Evolutionary conservation across 441 rosid genomes (phyloP), one percentile per base, ranked within the genome.

Genomic region (Arabidopsis hybrid): DNA sequence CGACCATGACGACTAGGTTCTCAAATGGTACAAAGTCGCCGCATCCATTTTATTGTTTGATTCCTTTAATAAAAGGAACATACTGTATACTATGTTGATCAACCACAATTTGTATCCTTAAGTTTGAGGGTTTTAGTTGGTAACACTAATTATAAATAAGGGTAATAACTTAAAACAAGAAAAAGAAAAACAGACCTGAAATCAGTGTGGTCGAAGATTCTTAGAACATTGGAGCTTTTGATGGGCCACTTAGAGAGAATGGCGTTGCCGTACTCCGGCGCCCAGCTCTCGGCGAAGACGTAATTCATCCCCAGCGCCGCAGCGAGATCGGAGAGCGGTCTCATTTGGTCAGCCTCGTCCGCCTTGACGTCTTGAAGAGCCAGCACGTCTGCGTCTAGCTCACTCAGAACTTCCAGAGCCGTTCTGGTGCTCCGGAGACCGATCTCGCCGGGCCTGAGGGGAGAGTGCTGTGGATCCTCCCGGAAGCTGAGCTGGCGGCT

Each of bases 211-310:
- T 94, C 97, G 77, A 90, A 89, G 79, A 94, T 91, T 65, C 86
- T 89, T 46, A 87, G 97, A 8, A 87, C 91, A 65, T 66, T 79
- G 85, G 83, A 89, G 38, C 64, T 73, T 82, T 85, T 86, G 59
- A 94, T 94, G 55, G 97, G 97, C 96, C 96, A 94, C 77, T 80
- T 88, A 4, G 99, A 94, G 39, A 94, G 79, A 31, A 94, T 76
- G 52, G 99, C 97, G 81, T 92, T 94, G 3, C 99, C 99, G 73
- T 92, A 94, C 76, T 94, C 96, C n/a, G 99, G 99, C 47, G 99
- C 99, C 99, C 99, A 94, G 79, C 97, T 90, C 81, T 94, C 99
- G 9, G 99, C 99, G 79, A 94, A 94, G 10, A 85, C 95, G 60
- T 91, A 92, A 35, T 78, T 82, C 99, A 94, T 92, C 42, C 91